Evolutionary conservation across 169 alveolate species (phyloP), one percentile per base, ranked within the genome.

Genomic region (Theileria parva): DNA sequence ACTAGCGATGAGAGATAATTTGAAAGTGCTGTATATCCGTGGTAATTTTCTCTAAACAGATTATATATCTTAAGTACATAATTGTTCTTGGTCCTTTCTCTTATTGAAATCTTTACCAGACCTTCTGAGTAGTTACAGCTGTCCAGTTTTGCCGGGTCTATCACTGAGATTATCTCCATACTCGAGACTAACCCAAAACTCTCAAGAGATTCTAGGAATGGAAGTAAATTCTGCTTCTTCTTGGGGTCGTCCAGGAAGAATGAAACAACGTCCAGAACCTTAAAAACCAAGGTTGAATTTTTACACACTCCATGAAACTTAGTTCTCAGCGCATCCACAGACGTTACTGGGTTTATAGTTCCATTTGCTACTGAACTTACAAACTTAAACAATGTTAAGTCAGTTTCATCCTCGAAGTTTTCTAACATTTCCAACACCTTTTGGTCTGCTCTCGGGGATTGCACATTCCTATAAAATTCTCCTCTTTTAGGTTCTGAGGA

Each of bases 131-230:
- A 85, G 64, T 85, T 85, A 23, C 81, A 77, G 60, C 37, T 39
- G 67, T 85, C 91, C 65, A 85, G 37, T 61, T 85, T 85, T 63
- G 77, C 19, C 50, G 91, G 80, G 50, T 85, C 91, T 17, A 85
- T 77, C n/a, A 60, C 51, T 19, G 91, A 85, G 15, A 85, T 77
- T 12, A 85, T 77, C n/a, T 78, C 87, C 44, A 74, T 37, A 19
- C 76, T n/a, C n/a, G 86, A 68, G 25, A 74, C 28, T n/a, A 85
- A 28, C 1, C 87, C 87, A 53, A 15, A n/a, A 28, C 25, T 32
- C 32, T 83, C 86, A 17, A 83, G 69, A 2, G 61, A 0, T 25
- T 71, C 74, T 1, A 83, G 70, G 34, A 83, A 67, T 8, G 27
- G 57, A 73, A 60, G 71, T 60, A 83, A 23, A 39, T 83, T 64